These are phyloP conservation scores for Amanita thiersii DNA, from an alignment of 768 basidiomycete genomes.

Conservation along the genomic window DNA sequence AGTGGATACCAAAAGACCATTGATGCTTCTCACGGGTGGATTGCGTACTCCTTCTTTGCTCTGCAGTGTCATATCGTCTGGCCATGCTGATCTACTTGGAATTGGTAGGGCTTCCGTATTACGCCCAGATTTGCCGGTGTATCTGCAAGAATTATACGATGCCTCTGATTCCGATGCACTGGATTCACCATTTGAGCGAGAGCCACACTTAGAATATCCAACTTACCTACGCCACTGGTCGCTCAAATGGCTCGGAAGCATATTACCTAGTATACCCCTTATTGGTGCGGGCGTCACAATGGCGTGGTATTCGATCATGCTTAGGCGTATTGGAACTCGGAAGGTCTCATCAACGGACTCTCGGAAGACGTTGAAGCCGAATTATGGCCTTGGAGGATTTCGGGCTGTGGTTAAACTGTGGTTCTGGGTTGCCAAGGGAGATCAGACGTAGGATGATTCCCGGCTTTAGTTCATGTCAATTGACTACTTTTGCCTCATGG, in stretches of 20 bases:
- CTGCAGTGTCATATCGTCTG: slow-evolving; percentile 37
- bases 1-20: slow-evolving; percentile 28
- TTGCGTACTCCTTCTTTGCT: slow-evolving; percentile 55
- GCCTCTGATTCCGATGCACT: slow-evolving; percentile 12
- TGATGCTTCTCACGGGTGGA: slow-evolving; percentile 78
- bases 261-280: slow-evolving; percentile 42
- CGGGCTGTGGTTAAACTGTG: slow-evolving; percentile 37
- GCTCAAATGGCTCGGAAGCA: slow-evolving; percentile 18
- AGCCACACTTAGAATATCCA: slow-evolving; percentile 24
- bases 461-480: too few relatives aligned
- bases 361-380: slow-evolving; percentile 10
- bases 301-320: slow-evolving; percentile 61
- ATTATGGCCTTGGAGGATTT: slow-evolving; percentile 25
- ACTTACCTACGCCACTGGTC: slow-evolving; percentile 14
- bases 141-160: slow-evolving; percentile 20
- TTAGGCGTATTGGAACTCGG: slow-evolving; percentile 39
- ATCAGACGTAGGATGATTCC: too few relatives aligned
- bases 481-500: too few relatives aligned
- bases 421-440: too few relatives aligned
- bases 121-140: slow-evolving; percentile 49
- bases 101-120: slow-evolving; percentile 62
- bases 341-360: slow-evolving; percentile 7
- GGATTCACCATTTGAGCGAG: slow-evolving; percentile 27
- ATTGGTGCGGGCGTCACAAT: slow-evolving; percentile 55
- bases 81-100: slow-evolving; percentile 69